These are phyloP conservation scores for Cordyceps militaris DNA, from an alignment of 2,329 filamentous ascomycete genomes.

Conservation along the genomic window DNA sequence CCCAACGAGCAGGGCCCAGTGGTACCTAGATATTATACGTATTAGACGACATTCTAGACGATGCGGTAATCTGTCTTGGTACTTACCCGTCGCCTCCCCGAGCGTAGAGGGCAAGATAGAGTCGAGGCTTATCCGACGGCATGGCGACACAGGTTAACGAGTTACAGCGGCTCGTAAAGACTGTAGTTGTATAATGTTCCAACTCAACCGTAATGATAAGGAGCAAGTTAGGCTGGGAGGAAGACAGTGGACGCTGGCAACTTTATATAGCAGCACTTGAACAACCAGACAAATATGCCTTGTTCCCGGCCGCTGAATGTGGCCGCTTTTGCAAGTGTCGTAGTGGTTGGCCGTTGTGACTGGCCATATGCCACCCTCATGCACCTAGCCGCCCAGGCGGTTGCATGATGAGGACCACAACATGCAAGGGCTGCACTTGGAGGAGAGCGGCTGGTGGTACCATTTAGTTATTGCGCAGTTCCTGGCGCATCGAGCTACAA, in stretches of 20 bases:
- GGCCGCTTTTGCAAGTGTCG: background rate
- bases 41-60: background rate
- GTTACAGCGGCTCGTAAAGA: background rate
- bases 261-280: background rate
- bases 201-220: background rate
- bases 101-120: background rate
- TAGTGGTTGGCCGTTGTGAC: background rate
- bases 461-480: too few species aligned
- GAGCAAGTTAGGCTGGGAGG: background rate
- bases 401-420: too few species aligned
- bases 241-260: background rate
- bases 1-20: background rate
- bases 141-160: background rate
- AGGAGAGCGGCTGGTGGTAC: too few species aligned
- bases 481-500: too few species aligned
- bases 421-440: too few species aligned
- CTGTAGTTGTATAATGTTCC: background rate
- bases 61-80: background rate
- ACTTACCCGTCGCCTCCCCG: background rate
- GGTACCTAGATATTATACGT: background rate
- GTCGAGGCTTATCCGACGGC: background rate
- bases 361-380: background rate
- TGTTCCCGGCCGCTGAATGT: background rate
- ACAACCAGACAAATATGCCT: background rate
- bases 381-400: too few species aligned